Conservation (phyloP, 192 early-diverging fungal species). For the Phlyctochytrium arcticum region DNA sequence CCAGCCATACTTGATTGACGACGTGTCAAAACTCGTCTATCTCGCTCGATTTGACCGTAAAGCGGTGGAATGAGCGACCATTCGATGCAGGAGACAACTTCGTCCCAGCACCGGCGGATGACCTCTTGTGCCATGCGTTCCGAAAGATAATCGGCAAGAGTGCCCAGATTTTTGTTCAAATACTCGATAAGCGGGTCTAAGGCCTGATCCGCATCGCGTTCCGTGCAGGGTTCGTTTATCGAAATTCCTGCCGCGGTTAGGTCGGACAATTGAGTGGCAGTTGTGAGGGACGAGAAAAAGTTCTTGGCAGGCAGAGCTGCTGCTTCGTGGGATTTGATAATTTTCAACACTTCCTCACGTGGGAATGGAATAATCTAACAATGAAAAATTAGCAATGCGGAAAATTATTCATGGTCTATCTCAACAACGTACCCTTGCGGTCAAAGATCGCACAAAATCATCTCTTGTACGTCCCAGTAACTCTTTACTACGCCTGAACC, state of each 20-base stretch:
- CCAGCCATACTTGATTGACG: conserved; percentile 43
- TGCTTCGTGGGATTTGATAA: conserved; percentile 50
- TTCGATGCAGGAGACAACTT: conserved; percentile 38
- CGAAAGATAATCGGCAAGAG: conserved; percentile 39
- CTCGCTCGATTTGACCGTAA: conserved; percentile 48
- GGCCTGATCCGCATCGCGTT: conserved; percentile 37
- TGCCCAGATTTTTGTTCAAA: conserved; percentile 52
- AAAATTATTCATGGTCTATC: conserved; percentile 4
- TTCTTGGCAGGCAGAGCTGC: conserved; percentile 37
- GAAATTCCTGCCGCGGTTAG: conserved; percentile 31
- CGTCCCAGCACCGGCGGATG: conserved; percentile 54
- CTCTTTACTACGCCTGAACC: conserved; percentile 47
- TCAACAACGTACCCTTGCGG: conserved; percentile 23
- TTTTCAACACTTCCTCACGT: conserved; percentile 39
- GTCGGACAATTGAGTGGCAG: conserved; percentile 42
- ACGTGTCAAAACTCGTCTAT: conserved; percentile 39
- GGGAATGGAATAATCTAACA: conserved; percentile 41
- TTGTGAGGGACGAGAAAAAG: conserved; percentile 44
- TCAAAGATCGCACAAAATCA: conserved; percentile 46
- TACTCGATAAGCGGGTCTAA: conserved; percentile 50
- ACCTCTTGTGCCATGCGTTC: conserved; percentile 53
- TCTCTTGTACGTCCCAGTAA: conserved; percentile 45
- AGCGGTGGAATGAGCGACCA: conserved; percentile 41
- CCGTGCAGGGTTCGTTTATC: conserved; percentile 30
- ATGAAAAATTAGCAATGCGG: conserved; percentile 5